A percentile compares a stretch with the other conserved stretches of the same genome.
These are phyloP conservation scores for Monilinia laxa DNA, from an alignment of 2,329 filamentous ascomycete species.

Conservation along the genomic window DNA sequence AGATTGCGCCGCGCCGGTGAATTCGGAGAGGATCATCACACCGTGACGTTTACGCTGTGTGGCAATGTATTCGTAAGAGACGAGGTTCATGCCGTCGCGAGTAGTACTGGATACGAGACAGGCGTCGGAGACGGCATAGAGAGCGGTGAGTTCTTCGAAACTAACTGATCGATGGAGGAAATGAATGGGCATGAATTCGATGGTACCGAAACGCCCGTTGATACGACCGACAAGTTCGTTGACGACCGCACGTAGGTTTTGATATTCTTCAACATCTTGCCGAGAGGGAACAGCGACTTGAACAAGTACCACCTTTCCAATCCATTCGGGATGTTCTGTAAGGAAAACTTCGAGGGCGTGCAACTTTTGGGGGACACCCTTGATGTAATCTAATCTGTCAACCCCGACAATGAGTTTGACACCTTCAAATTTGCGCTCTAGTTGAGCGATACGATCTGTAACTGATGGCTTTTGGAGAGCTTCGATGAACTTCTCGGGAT, in stretches of 20 bases:
- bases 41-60: slow-evolving; percentile 88
- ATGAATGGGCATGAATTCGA: slow-evolving; percentile 99
- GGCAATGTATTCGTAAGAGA: slow-evolving; percentile 97
- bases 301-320: slow-evolving; percentile 93
- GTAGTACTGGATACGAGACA: slow-evolving; percentile 95
- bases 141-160: slow-evolving; percentile 90
- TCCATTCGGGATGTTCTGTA: slow-evolving; percentile 96
- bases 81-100: slow-evolving; percentile 98
- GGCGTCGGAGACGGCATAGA: slow-evolving; percentile 89
- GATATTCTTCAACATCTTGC: slow-evolving; percentile 96
- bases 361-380: slow-evolving; percentile 95
- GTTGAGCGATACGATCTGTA: slow-evolving; percentile 78
- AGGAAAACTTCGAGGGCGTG: slow-evolving; percentile 96
- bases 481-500: slow-evolving; percentile 93
- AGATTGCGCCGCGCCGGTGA: slow-evolving; percentile 91
- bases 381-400: slow-evolving; percentile 97
- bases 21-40: slow-evolving; percentile 92
- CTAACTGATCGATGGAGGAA: slow-evolving; percentile 95
- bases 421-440: slow-evolving; percentile 89
- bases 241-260: slow-evolving; percentile 90
- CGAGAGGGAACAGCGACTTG: slow-evolving; percentile 94
- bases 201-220: slow-evolving; percentile 94
- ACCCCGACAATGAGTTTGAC: slow-evolving; percentile 97
- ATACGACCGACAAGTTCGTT: slow-evolving; percentile 97
- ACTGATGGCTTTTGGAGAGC: slow-evolving; percentile 83